Conservation (phyloP, 768 basidiomycete genomes). For the Termitomyces sp. region DNA sequence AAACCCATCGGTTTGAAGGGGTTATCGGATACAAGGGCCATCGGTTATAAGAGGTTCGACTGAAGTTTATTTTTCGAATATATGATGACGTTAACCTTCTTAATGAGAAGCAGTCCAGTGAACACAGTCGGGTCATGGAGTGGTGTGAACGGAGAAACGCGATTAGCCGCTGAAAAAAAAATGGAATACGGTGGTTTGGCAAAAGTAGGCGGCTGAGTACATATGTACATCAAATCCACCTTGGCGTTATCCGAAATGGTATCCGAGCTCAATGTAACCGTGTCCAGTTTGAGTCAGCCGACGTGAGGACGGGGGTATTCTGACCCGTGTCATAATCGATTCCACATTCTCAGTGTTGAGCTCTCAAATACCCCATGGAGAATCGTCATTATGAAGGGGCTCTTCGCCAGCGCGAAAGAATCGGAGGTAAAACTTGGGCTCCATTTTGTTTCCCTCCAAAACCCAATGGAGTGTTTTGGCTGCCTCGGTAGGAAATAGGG, state of each 20-base stretch:
- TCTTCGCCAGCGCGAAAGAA: slow-evolving; percentile 77
- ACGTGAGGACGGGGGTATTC: slow-evolving; percentile 5
- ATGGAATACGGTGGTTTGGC: background rate
- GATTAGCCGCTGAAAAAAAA: slow-evolving; percentile 76
- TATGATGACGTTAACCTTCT: slow-evolving; percentile 44
- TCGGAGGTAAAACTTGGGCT: slow-evolving; percentile 71
- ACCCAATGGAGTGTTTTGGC: slow-evolving; percentile 78
- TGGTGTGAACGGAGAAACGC: slow-evolving; percentile 81
- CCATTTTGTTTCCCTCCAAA: slow-evolving; percentile 82
- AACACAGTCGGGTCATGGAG: slow-evolving; percentile 65
- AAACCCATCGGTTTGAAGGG: no score
- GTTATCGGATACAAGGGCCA: no score
- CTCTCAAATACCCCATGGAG: slow-evolving; percentile 79
- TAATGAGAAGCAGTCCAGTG: slow-evolving; percentile 77
- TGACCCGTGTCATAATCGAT: slow-evolving; percentile 77
- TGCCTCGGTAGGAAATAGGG: slow-evolving; percentile 24
- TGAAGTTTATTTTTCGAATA: slow-evolving; percentile 1
- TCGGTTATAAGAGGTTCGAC: no score
- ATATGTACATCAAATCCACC: slow-evolving; percentile 67
- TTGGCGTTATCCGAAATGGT: slow-evolving; percentile 72
- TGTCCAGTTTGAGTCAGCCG: slow-evolving; percentile 48
- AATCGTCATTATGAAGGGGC: slow-evolving; percentile 76
- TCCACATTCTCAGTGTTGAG: slow-evolving; percentile 74
- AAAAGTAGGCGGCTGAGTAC: background rate
- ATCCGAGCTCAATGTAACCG: slow-evolving; percentile 74